phyloP scores from a whole-genome alignment of 176 grass and related monocot genomes.

The Paspalum vaginatum region DNA sequence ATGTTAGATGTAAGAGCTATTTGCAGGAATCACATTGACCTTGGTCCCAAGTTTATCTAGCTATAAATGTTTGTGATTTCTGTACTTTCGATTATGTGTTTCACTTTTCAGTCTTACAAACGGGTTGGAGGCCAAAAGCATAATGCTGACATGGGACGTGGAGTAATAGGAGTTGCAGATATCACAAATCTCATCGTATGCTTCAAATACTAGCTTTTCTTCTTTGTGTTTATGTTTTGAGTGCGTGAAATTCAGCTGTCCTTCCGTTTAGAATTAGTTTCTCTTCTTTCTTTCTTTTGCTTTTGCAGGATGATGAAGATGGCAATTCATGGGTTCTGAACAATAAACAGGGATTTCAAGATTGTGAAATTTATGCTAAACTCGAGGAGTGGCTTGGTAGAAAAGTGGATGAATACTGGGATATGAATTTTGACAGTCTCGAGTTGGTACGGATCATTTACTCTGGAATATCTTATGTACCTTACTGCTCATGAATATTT shows the following conservation, averaged over 20 bases:
- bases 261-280: slow-evolving; percentile 14
- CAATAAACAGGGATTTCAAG: slow-evolving; percentile 91
- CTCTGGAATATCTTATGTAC: slow-evolving; percentile 1
- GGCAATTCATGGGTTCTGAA: slow-evolving; percentile 82
- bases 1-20: slow-evolving; percentile 15
- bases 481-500: slow-evolving; percentile 15
- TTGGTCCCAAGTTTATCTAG: slow-evolving; percentile 30
- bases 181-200: slow-evolving; percentile 77
- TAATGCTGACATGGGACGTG: slow-evolving; percentile 65
- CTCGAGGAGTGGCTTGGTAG: slow-evolving; percentile 79
- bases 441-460: slow-evolving; percentile 60
- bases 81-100: slow-evolving; percentile 21
- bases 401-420: slow-evolving; percentile 72
- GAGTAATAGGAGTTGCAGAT: slow-evolving; percentile 82
- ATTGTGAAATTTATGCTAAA: slow-evolving; percentile 81
- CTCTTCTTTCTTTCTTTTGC: not conserved
- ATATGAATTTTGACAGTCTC: slow-evolving; percentile 65
- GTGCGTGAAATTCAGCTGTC: slow-evolving; percentile 19
- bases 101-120: slow-evolving; percentile 78
- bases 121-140: slow-evolving; percentile 74
- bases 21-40: not conserved
- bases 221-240: not conserved
- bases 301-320: slow-evolving; percentile 75
- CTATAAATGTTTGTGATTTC: slow-evolving; percentile 17
- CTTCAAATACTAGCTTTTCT: slow-evolving; percentile 18